Conservation (phyloP, 805 yeast genomes). For the Nakazawaea ernobii region DNA sequence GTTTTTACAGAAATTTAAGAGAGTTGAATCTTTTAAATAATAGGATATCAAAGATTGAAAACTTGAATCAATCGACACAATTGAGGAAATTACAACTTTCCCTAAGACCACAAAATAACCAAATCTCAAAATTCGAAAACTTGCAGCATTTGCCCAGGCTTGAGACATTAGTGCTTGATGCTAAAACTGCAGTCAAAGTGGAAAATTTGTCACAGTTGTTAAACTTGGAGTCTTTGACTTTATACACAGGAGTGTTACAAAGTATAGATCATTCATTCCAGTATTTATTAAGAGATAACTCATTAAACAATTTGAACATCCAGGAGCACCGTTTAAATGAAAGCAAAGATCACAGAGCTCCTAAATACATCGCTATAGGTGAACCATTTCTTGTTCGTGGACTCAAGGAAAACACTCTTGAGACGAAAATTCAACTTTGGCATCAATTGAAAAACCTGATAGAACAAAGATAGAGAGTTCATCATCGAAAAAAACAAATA, state of each 20-base stretch:
- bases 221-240: not conserved
- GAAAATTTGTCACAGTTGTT: conserved; percentile 4
- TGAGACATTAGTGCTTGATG: not conserved
- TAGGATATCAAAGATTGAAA: not conserved
- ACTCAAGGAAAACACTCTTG: not conserved
- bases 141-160: conserved; percentile 4
- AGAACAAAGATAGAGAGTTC: not conserved
- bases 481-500: not conserved
- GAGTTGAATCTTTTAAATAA: not conserved
- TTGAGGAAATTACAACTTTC: not conserved
- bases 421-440: not conserved
- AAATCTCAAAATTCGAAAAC: not conserved
- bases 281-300: conserved; percentile 4
- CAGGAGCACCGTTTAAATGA: not conserved
- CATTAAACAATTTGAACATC: not conserved
- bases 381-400: not conserved
- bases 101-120: not conserved
- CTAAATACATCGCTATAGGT: not conserved
- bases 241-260: not conserved
- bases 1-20: not conserved
- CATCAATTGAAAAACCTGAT: not conserved
- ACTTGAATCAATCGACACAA: conserved; percentile 4
- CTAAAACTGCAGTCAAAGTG: not conserved
- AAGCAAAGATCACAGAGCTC: not conserved
- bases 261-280: not conserved